phyloP scores from a whole-genome alignment of 139 green algal genomes.

The Tetraselmis chui region DNA sequence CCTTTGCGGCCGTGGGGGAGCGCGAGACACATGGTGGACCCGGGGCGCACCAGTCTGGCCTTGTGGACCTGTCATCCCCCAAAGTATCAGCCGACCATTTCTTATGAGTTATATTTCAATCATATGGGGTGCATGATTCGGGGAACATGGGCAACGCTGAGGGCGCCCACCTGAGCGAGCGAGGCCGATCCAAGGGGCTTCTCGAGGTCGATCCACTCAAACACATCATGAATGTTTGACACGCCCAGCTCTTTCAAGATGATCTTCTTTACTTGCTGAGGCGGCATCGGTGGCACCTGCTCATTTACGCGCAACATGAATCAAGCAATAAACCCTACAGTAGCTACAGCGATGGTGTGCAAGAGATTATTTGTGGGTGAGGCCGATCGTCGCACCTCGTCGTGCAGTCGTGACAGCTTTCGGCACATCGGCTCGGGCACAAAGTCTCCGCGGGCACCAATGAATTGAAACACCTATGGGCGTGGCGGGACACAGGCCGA shows the following conservation, averaged over 20 bases:
- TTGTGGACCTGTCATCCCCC: slow-evolving; percentile 90
- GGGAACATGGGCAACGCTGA: too few species aligned
- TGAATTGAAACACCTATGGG: slow-evolving; percentile 70
- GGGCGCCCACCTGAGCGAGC: slow-evolving; percentile 69
- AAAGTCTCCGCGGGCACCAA: slow-evolving; percentile 78
- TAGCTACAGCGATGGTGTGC: too few species aligned
- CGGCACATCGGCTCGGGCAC: slow-evolving; percentile 74
- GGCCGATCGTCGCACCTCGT: slow-evolving; percentile 53
- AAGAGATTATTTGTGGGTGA: too few species aligned
- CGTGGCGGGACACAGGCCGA: not conserved
- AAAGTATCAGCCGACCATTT: not conserved
- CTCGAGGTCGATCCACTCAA: slow-evolving; percentile 87
- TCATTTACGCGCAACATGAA: not conserved
- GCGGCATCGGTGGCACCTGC: slow-evolving; percentile 61
- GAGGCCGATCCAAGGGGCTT: slow-evolving; percentile 79
- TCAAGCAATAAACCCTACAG: too few species aligned
- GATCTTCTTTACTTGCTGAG: slow-evolving; percentile 32
- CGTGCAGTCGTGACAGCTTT: slow-evolving; percentile 69
- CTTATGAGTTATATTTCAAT: not conserved
- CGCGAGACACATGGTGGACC: not conserved
- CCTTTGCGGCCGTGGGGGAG: not conserved
- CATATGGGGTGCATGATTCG: too few species aligned
- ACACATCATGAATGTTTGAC: slow-evolving; percentile 55
- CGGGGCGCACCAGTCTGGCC: slow-evolving; percentile 47
- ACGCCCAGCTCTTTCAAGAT: slow-evolving; percentile 62